Evolutionary conservation across 2,329 filamentous ascomycete species (phyloP).

Genomic region (Ampelomyces quisqualis): DNA sequence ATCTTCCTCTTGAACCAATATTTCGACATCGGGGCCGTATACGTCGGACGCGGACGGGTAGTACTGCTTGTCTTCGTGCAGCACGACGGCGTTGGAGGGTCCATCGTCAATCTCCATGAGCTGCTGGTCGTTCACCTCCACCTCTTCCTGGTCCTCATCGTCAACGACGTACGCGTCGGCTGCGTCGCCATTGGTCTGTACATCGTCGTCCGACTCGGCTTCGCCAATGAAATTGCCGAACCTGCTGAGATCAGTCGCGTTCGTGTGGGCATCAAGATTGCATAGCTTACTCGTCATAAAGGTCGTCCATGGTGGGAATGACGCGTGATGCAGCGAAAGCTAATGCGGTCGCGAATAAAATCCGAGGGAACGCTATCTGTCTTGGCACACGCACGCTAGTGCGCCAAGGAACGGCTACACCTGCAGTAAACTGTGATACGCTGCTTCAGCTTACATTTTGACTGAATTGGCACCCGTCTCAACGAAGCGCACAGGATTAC

Average conservation of each 20-base stretch:
- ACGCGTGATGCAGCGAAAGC: constrained; percentile 14
- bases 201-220: constrained; percentile 85
- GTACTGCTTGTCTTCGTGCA: constrained; percentile 99
- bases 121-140: constrained; percentile 66
- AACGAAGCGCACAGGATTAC: too few relatives aligned
- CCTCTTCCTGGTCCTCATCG: constrained; percentile 53
- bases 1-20: constrained; percentile 94
- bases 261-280: neutral
- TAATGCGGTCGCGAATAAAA: constrained; percentile 22
- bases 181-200: constrained; percentile 71
- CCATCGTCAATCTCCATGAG: constrained; percentile 93
- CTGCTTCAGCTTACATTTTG: too few relatives aligned
- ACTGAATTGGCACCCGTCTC: too few relatives aligned
- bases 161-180: constrained; percentile 79
- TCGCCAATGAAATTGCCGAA: constrained; percentile 99
- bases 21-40: constrained; percentile 92
- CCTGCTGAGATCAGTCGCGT: constrained; percentile 51
- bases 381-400: neutral
- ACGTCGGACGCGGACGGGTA: constrained; percentile 97
- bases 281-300: constrained; percentile 80
- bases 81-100: constrained; percentile 92
- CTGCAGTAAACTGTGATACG: too few relatives aligned
- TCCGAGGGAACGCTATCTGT: too few relatives aligned
- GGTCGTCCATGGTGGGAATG: constrained; percentile 75
- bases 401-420: too few relatives aligned